Percentiles rank a stretch among this genome's conserved stretches.
Conservation (phyloP, 495 filamentous ascomycete genomes). For the Aspergillus campestris region DNA sequence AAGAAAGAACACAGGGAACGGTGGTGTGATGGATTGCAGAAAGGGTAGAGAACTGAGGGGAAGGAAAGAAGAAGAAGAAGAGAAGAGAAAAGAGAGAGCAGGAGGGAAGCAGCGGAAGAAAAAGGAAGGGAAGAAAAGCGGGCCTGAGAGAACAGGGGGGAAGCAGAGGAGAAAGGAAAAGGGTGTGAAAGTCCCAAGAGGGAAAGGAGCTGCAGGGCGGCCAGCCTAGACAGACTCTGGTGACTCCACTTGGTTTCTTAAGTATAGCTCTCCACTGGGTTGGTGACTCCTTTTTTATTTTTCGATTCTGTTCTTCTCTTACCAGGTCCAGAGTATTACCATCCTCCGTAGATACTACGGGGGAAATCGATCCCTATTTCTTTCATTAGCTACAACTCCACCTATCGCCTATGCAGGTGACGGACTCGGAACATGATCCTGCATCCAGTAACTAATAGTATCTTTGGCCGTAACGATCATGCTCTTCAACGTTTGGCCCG, state of each 20-base stretch:
- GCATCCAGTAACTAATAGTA: too few relatives aligned
- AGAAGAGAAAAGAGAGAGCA: slow-evolving; percentile 6
- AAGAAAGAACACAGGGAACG: slow-evolving; percentile 5
- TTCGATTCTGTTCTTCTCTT: not conserved
- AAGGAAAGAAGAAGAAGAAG: slow-evolving; percentile 17
- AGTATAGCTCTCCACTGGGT: too few relatives aligned
- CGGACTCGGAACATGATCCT: too few relatives aligned
- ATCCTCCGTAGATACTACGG: too few relatives aligned
- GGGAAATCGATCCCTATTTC: too few relatives aligned
- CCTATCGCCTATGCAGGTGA: too few relatives aligned
- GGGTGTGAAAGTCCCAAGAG: slow-evolving; percentile 21
- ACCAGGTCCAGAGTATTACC: too few relatives aligned
- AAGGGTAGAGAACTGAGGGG: slow-evolving; percentile 22
- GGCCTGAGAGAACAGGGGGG: slow-evolving; percentile 15
- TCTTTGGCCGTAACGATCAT: too few relatives aligned
- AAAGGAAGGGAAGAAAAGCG: slow-evolving; percentile 15
- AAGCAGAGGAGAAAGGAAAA: slow-evolving; percentile 19
- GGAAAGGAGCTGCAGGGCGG: slow-evolving; percentile 39
- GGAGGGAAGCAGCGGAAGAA: slow-evolving; percentile 9
- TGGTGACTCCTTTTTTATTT: slow-evolving; percentile 1
- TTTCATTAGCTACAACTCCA: too few relatives aligned
- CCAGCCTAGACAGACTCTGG: slow-evolving; percentile 10
- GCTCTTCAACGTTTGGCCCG: too few relatives aligned
- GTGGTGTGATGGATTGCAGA: slow-evolving; percentile 6
- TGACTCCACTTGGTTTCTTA: too few relatives aligned